Conservation (phyloP, 768 basidiomycete species). For the Collybia nuda region DNA sequence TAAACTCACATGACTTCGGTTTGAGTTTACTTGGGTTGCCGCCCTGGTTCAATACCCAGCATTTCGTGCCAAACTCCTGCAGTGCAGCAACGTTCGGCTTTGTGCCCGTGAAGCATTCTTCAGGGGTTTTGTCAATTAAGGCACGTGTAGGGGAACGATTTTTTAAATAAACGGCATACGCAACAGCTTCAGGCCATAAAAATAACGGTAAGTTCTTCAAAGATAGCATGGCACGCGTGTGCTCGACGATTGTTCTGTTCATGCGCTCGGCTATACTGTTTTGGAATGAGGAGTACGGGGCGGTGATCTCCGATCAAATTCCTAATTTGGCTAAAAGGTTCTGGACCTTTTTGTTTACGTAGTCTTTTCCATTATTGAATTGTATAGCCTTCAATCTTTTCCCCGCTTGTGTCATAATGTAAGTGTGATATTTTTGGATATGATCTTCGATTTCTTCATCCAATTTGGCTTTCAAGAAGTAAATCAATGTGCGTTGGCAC, state of each 20-base stretch:
- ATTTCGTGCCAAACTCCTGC: constrained; percentile 1
- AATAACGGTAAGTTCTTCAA: neutral
- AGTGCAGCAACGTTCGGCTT: constrained; percentile 3
- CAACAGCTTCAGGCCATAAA: constrained; percentile 9
- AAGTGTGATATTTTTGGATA: neutral
- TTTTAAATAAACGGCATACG: constrained; percentile 2
- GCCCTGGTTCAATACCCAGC: neutral
- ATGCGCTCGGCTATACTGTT: constrained; percentile 6
- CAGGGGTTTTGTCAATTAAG: constrained; percentile 4
- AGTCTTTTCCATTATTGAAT: neutral
- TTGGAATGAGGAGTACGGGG: neutral
- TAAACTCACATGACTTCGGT: neutral
- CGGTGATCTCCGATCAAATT: neutral
- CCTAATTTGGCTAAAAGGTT: neutral
- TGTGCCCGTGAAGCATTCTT: neutral
- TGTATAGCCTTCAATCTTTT: neutral
- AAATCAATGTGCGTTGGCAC: constrained; percentile 1
- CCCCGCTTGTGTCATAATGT: neutral
- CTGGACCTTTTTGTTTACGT: neutral
- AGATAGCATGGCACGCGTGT: constrained; percentile 5
- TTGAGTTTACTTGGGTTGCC: neutral
- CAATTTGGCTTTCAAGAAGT: neutral
- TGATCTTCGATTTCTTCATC: neutral
- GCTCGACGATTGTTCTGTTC: neutral
- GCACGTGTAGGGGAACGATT: constrained; percentile 1